A percentile compares a stretch with the other conserved stretches of the same genome.
phyloP scores from a whole-genome alignment of 1,139 yeast genomes.

The Geotrichum australiense region DNA sequence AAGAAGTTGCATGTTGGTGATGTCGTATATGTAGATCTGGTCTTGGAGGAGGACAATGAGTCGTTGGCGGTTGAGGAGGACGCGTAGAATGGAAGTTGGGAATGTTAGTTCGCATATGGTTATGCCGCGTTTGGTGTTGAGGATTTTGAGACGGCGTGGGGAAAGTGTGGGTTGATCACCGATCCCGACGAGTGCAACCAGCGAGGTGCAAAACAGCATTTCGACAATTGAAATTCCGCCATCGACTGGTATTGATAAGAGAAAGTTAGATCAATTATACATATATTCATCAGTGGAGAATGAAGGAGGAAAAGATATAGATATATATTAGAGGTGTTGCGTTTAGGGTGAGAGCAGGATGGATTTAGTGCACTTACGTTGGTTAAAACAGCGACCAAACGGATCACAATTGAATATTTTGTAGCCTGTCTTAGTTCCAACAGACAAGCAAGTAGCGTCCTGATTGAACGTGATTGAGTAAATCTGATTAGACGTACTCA shows the following conservation, averaged over 20 bases:
- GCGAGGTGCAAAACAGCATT: conserved; percentile 85
- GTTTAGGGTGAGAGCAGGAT: no score
- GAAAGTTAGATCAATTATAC: no score
- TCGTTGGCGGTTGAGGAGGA: conserved; percentile 67
- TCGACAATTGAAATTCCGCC: conserved; percentile 57
- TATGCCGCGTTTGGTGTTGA: conserved; percentile 66
- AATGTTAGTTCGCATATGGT: conserved; percentile 83
- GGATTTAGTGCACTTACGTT: conserved; percentile 36
- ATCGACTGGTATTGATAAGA: no score
- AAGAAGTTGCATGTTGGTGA: conserved; percentile 75
- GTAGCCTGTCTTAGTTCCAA: conserved; percentile 73
- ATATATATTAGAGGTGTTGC: no score
- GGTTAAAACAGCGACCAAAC: conserved; percentile 70
- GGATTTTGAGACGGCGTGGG: conserved; percentile 71
- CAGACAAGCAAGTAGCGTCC: conserved; percentile 79
- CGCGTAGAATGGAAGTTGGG: conserved; percentile 74
- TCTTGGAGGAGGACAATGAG: conserved; percentile 73
- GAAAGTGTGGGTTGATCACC: conserved; percentile 78
- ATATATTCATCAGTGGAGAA: no score
- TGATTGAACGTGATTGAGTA: conserved; percentile 78
- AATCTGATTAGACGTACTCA: no score
- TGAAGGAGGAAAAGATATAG: no score
- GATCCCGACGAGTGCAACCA: conserved; percentile 78
- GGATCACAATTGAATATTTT: conserved; percentile 85
- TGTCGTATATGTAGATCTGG: conserved; percentile 85